phyloP scores from a whole-genome alignment of 169 alveolate species.

The Eimeria maxima region DNA sequence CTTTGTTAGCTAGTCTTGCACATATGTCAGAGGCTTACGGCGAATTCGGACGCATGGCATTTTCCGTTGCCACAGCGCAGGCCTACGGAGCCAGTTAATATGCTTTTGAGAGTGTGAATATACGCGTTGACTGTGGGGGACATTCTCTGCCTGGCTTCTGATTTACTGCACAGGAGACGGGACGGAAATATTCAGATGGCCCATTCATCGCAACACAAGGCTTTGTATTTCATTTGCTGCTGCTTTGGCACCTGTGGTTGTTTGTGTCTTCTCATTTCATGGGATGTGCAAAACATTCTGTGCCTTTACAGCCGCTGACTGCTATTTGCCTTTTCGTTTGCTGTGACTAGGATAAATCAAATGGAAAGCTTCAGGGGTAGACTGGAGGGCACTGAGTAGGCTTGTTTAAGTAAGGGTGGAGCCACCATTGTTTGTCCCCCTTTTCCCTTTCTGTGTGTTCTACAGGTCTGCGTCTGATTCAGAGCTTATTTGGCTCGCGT shows the following conservation, averaged over 20 bases:
- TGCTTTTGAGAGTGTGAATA: conserved; percentile 6
- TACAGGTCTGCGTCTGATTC: conserved; percentile 83
- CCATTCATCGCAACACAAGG: background rate
- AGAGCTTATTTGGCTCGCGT: conserved; percentile 84
- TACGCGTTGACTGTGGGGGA: background rate
- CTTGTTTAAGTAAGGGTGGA: background rate
- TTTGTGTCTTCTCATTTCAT: background rate
- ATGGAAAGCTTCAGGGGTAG: background rate
- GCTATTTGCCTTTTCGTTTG: background rate
- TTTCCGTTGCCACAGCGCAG: conserved; percentile 66
- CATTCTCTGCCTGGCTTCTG: conserved; percentile 47
- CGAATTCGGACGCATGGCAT: conserved; percentile 62
- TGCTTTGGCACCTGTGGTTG: background rate
- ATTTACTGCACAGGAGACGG: conserved; percentile 5
- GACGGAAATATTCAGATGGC: background rate
- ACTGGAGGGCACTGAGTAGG: background rate
- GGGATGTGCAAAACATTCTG: background rate
- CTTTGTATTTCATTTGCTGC: background rate
- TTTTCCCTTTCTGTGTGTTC: background rate
- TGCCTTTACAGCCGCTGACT: background rate
- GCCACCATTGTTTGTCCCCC: background rate
- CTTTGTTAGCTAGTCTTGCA: background rate
- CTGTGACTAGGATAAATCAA: background rate
- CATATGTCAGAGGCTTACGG: conserved; percentile 7
- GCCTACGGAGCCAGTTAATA: conserved; percentile 15